Base-by-base conservation (phyloP, 352 stramenopile genomes). In the Halophytophthora batemanensis region DNA sequence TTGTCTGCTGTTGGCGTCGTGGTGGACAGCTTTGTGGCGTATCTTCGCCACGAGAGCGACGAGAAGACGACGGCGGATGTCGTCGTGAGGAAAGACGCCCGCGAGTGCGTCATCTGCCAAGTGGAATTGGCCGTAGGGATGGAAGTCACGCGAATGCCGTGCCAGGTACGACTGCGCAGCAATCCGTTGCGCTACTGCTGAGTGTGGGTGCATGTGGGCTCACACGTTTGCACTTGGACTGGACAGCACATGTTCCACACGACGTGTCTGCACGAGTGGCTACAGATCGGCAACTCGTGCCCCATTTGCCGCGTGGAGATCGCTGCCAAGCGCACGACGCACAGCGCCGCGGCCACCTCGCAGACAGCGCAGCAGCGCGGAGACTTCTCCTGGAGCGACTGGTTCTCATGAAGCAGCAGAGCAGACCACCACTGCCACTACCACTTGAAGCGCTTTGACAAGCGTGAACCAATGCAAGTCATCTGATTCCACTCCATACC, bases 251-350 rank as follows among this genome's bases (percentile, higher is more conserved):
- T 93, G 54, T 93, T 93, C 64, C 82, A 93, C 62, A 86, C 77
- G 14, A 64, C 71, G 10, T 93, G 82, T 45, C 59, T 93, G 31
- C 76, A 80, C 51, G 63, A 90, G 48, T 93, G 82, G 82, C 73
- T 93, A 37, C 81, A 88, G 41, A 83, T 93, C 45, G 78, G 82
- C 41, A 90, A 90, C 56, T 90, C 78, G 49, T 93, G 82, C 61
- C 82, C 82, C 28, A 90, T 90, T 53, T 93, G 82, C 43, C 79
- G 80, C 35, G 77, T 89, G 3, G 74, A 88, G 49, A 86, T 93
- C 38, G 48, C 69, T 1, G 69, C 79, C 44, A 84, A 90, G 43
- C 56, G 66, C 23, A 74, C 54, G 4, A 45, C 54, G 13, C 44
- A 62, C 28, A 61, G 47, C n/a, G 65, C 41, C 13, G 38, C 59